Percentiles rank a stretch among this genome's conserved stretches.
Evolutionary conservation across 345 rosid genomes (phyloP).

Genomic region (Anacardium occidentale): DNA sequence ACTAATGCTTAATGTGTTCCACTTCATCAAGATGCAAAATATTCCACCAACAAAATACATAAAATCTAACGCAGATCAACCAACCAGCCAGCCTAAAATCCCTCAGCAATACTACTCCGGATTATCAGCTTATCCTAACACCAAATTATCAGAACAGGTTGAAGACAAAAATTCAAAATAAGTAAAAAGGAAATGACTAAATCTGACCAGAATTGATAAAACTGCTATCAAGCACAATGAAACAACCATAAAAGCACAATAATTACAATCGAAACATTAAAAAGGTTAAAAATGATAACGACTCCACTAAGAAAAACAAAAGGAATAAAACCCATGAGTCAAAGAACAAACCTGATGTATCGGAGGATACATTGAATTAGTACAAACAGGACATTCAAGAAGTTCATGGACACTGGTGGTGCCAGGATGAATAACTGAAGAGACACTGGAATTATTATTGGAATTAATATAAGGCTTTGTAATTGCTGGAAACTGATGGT

Average conservation of each 20-base stretch:
- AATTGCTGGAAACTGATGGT: conserved; percentile 48
- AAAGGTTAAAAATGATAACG: neutral
- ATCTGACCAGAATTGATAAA: neutral
- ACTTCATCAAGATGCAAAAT: neutral
- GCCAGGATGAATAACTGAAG: conserved; percentile 53
- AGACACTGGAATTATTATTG: conserved; percentile 37
- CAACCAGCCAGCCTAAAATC: conserved; percentile 1
- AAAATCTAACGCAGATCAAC: neutral
- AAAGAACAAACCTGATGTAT: conserved; percentile 72
- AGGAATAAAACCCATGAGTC: neutral
- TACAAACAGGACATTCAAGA: conserved; percentile 95
- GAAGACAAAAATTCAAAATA: conserved; percentile 1
- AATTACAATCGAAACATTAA: neutral
- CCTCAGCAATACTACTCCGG: neutral
- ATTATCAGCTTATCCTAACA: conserved; percentile 6
- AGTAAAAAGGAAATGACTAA: neutral
- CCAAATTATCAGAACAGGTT: neutral
- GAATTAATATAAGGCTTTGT: conserved; percentile 49
- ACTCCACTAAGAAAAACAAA: conserved; percentile 2
- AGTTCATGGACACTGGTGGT: conserved; percentile 92
- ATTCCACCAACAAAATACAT: conserved; percentile 1
- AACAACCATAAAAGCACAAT: neutral
- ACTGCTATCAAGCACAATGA: neutral
- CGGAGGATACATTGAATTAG: conserved; percentile 98
- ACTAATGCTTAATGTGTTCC: neutral